These are phyloP conservation scores for Bacidia rubella DNA, from an alignment of 495 filamentous ascomycete species.

Conservation along the genomic window DNA sequence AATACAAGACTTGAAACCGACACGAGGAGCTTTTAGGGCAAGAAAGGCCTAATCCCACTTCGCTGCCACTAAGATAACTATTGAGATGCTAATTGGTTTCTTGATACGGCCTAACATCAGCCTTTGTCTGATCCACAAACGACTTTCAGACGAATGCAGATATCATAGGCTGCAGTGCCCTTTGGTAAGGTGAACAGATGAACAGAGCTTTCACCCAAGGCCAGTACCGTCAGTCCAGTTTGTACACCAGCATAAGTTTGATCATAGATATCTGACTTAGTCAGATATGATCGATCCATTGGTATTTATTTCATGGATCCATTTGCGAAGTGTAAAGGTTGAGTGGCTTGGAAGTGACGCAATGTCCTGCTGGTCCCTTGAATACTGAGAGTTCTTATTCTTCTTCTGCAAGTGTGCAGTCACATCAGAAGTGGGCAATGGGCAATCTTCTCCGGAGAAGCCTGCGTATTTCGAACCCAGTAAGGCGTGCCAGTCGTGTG, in stretches of 20 bases:
- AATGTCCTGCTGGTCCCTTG: too few species aligned
- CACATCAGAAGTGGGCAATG: too few species aligned
- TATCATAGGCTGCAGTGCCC: background rate
- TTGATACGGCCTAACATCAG: background rate
- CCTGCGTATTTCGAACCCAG: too few species aligned
- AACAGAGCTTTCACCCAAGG: background rate
- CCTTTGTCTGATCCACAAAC: background rate
- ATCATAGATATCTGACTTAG: background rate
- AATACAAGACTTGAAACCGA: too few species aligned
- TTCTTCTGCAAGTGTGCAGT: background rate
- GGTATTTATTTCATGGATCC: background rate
- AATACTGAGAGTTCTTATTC: background rate
- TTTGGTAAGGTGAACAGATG: background rate
- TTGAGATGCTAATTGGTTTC: background rate
- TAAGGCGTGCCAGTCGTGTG: too few species aligned
- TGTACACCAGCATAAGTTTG: background rate
- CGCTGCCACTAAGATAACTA: background rate
- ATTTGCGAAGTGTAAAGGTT: background rate
- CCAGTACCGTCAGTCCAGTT: background rate
- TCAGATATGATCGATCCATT: background rate
- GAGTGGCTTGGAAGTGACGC: background rate
- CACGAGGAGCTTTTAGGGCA: background rate
- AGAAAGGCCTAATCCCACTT: background rate
- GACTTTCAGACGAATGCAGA: background rate
- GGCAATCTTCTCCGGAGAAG: too few species aligned